Evolutionary conservation across 2,329 filamentous ascomycete genomes (phyloP).

Genomic region (Curvularia sp.): DNA sequence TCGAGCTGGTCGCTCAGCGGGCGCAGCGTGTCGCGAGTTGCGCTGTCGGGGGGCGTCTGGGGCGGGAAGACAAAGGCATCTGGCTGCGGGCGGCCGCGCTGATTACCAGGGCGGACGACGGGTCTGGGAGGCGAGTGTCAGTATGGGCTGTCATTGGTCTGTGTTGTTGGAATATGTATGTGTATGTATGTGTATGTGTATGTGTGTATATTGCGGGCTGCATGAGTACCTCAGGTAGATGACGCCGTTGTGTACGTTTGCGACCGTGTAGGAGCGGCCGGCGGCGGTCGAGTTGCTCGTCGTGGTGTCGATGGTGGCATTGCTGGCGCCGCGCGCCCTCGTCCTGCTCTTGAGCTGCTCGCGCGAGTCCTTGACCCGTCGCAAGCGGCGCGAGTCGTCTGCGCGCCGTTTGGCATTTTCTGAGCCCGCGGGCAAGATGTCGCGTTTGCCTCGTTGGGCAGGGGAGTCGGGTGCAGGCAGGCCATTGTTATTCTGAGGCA

Average conservation of each 20-base stretch:
- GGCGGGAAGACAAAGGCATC: conserved; percentile 52
- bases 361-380: conserved; percentile 48
- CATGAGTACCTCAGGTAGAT: conserved; percentile 58
- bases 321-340: conserved; percentile 42
- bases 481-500: conserved; percentile 38
- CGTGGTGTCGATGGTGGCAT: conserved; percentile 42
- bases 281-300: conserved; percentile 37
- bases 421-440: conserved; percentile 33
- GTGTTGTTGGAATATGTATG: neutral
- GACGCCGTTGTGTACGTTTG: conserved; percentile 57
- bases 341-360: conserved; percentile 48
- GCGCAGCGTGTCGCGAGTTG: conserved; percentile 41
- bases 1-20: conserved; percentile 49
- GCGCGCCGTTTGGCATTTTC: conserved; percentile 40
- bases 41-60: conserved; percentile 50
- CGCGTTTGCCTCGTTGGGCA: conserved; percentile 34
- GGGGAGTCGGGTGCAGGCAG: conserved; percentile 38
- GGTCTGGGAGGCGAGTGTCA: conserved; percentile 34
- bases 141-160: neutral
- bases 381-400: conserved; percentile 43
- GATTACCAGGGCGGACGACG: conserved; percentile 46
- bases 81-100: conserved; percentile 43
- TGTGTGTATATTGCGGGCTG: conserved; percentile 4
- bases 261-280: conserved; percentile 56
- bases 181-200: neutral